Percentiles rank a stretch among this genome's conserved stretches.
These are phyloP conservation scores for Apiospora pterosperma DNA, from an alignment of 2,329 filamentous ascomycete genomes.

Conservation along the genomic window DNA sequence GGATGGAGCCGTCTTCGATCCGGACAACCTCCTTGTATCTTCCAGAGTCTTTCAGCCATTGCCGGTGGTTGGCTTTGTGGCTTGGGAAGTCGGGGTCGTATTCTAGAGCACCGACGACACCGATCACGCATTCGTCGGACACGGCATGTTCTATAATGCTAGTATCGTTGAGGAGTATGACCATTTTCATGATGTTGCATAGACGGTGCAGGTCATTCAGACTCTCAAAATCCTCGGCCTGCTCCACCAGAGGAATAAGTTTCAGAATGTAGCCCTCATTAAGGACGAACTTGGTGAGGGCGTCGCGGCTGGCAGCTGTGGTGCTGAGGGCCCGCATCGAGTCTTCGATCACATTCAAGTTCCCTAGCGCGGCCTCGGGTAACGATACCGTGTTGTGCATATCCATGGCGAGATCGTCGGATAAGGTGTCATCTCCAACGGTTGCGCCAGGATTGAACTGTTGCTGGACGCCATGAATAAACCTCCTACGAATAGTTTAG, in stretches of 20 bases:
- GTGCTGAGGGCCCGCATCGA: constrained; percentile 77
- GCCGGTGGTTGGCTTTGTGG: constrained; percentile 95
- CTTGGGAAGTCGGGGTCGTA: constrained; percentile 98
- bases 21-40: constrained; percentile 95
- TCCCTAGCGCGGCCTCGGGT: constrained; percentile 75
- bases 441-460: constrained; percentile 60
- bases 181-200: constrained; percentile 96
- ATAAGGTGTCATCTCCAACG: constrained; percentile 80
- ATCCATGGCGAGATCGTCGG: constrained; percentile 81
- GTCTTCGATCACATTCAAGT: constrained; percentile 79
- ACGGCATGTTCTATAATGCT: constrained; percentile 92
- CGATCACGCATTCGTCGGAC: constrained; percentile 82
- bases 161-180: constrained; percentile 93
- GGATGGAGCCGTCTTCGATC: constrained; percentile 78
- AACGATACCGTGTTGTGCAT: constrained; percentile 67
- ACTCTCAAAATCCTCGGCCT: constrained; percentile 89
- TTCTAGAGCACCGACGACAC: constrained; percentile 92
- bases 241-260: constrained; percentile 78
- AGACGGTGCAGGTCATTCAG: constrained; percentile 81
- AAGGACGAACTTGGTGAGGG: constrained; percentile 82
- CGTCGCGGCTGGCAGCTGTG: constrained; percentile 74
- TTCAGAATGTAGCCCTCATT: constrained; percentile 83
- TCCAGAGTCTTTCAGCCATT: constrained; percentile 84
- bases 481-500: constrained; percentile 61
- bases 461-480: constrained; percentile 82